phyloP scores from a whole-genome alignment of 768 basidiomycete species.

The Lactifluus hygrophoroides region DNA sequence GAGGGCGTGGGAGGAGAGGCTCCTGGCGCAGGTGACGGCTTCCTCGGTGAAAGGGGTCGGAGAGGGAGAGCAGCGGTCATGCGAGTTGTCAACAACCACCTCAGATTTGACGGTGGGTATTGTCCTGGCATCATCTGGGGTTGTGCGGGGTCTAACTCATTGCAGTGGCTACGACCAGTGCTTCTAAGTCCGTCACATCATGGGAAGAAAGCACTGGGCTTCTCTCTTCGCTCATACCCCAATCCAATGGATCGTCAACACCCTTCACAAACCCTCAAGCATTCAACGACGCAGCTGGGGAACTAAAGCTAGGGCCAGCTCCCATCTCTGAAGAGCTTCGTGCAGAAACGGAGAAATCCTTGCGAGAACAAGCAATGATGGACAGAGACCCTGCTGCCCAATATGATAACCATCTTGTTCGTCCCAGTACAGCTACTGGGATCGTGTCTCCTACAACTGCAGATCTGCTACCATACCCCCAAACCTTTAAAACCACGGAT shows the following conservation, averaged over 20 bases:
- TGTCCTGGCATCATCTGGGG: slow-evolving; percentile 5
- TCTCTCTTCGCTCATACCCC: slow-evolving; percentile 67
- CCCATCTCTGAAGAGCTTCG: slow-evolving; percentile 75
- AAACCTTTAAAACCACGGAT: slow-evolving; percentile 76
- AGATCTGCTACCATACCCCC: slow-evolving; percentile 76
- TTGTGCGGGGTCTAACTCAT: slow-evolving; percentile 21
- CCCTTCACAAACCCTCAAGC: slow-evolving; percentile 52
- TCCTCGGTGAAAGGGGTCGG: slow-evolving; percentile 72
- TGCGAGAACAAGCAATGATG: slow-evolving; percentile 75
- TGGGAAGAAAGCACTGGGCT: slow-evolving; percentile 89
- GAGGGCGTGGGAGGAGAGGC: slow-evolving; percentile 85
- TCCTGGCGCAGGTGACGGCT: slow-evolving; percentile 71
- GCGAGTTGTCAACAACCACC: slow-evolving; percentile 89
- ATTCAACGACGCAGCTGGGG: slow-evolving; percentile 68
- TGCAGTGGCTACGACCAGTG: slow-evolving; percentile 62
- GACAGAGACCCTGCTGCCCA: slow-evolving; percentile 61
- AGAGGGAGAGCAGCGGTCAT: slow-evolving; percentile 85
- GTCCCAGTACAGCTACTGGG: slow-evolving; percentile 44
- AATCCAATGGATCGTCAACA: slow-evolving; percentile 41
- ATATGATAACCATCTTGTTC: slow-evolving; percentile 50
- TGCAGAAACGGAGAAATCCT: slow-evolving; percentile 66
- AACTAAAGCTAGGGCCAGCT: slow-evolving; percentile 78
- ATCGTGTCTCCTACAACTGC: slow-evolving; percentile 53
- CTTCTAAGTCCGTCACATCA: slow-evolving; percentile 51
- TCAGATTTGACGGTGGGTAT: slow-evolving; percentile 76